phyloP scores from a whole-genome alignment of 2,329 filamentous ascomycete species.

The Pseudogymnoascus sp. region DNA sequence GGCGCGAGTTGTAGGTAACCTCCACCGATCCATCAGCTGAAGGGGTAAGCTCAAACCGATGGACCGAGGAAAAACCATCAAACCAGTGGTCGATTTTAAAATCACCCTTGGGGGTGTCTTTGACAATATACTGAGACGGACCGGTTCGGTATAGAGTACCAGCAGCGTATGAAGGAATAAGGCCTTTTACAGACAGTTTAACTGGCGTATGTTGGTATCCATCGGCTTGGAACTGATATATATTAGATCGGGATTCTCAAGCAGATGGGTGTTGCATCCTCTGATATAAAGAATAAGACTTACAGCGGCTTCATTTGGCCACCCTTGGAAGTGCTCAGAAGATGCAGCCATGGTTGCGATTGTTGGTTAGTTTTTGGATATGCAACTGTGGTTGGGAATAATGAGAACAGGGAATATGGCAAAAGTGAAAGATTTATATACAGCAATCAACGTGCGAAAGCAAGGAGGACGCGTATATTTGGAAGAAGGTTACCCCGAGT shows the following conservation, averaged over 20 bases:
- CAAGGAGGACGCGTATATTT: constrained; percentile 5
- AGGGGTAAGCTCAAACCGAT: constrained; percentile 62
- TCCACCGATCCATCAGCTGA: constrained; percentile 28
- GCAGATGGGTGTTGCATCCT: neutral
- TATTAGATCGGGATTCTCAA: neutral
- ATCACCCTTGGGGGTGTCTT: constrained; percentile 49
- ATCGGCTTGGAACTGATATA: neutral
- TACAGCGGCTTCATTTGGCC: constrained; percentile 1
- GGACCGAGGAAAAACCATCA: constrained; percentile 63
- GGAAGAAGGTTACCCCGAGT: neutral
- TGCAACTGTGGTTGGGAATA: neutral
- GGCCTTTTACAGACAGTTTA: constrained; percentile 53
- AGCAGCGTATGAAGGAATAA: constrained; percentile 62
- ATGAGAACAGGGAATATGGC: neutral
- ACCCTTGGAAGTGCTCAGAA: neutral
- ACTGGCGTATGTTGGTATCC: constrained; percentile 38
- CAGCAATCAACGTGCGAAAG: neutral
- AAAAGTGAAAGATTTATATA: neutral
- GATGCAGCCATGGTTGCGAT: neutral
- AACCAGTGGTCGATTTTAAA: constrained; percentile 70
- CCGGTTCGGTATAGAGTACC: constrained; percentile 69
- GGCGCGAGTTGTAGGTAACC: constrained; percentile 64
- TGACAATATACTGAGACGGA: constrained; percentile 55
- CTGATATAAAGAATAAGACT: neutral
- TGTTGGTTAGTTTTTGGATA: neutral